Evolutionary conservation across 2,329 filamentous ascomycete genomes (phyloP).

Genomic region (Verticillium albo-atrum): DNA sequence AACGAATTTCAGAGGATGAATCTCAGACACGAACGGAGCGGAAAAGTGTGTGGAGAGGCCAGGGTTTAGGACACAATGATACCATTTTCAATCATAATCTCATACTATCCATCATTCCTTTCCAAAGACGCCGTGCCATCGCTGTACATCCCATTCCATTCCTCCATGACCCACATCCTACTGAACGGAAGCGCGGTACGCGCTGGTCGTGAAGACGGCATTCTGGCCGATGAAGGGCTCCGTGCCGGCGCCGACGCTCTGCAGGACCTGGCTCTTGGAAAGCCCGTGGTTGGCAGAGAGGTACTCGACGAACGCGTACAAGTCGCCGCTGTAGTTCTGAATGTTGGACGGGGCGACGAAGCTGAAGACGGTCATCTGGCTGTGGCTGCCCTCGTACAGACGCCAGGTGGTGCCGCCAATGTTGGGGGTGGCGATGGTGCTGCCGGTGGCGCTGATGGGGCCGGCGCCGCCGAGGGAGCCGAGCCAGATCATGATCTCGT

Average conservation of each 20-base stretch:
- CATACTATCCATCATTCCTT: neutral
- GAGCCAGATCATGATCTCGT: constrained; percentile 65
- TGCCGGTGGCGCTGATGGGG: constrained; percentile 46
- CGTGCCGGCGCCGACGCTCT: constrained; percentile 47
- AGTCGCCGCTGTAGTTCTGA: constrained; percentile 51
- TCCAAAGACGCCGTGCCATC: neutral
- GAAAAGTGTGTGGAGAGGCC: too few relatives aligned
- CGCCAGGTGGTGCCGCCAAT: constrained; percentile 52
- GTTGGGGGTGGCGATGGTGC: constrained; percentile 46
- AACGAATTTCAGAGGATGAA: too few relatives aligned
- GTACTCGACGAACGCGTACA: constrained; percentile 54
- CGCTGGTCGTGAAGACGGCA: constrained; percentile 14
- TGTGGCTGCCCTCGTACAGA: constrained; percentile 58
- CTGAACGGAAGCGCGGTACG: constrained; percentile 7
- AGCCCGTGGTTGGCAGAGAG: constrained; percentile 44
- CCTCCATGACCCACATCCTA: neutral
- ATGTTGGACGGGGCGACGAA: constrained; percentile 38
- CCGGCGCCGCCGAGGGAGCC: constrained; percentile 52
- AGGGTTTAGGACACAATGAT: neutral
- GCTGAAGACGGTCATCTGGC: constrained; percentile 54
- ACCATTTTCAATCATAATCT: neutral
- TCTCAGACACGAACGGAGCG: too few relatives aligned
- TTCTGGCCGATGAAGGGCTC: constrained; percentile 51
- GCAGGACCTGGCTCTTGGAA: constrained; percentile 24
- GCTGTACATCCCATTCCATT: neutral